Conservation (phyloP, 2,329 filamentous ascomycete genomes). For the Bipolaris bicolor region DNA sequence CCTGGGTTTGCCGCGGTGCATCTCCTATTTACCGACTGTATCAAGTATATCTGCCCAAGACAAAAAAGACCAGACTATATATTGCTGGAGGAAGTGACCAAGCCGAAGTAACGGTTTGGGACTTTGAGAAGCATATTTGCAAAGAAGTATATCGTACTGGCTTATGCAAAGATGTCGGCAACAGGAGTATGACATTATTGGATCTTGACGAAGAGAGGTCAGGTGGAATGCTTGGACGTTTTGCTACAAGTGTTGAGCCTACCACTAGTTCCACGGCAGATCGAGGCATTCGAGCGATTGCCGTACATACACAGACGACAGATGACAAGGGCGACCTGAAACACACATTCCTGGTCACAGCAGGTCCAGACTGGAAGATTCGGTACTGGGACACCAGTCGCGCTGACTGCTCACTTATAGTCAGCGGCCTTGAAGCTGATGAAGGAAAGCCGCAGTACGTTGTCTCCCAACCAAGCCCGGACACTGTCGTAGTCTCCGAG, state of each 20-base stretch:
- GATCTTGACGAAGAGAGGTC: slow-evolving; percentile 86
- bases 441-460: slow-evolving; percentile 74
- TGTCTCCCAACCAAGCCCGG: slow-evolving; percentile 45
- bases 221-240: slow-evolving; percentile 84
- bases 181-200: slow-evolving; percentile 71
- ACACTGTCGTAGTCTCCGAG: slow-evolving; percentile 52
- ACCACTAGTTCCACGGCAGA: slow-evolving; percentile 62
- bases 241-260: slow-evolving; percentile 70
- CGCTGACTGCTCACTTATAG: slow-evolving; percentile 77
- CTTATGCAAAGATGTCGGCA: slow-evolving; percentile 37
- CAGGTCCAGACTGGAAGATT: slow-evolving; percentile 86
- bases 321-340: slow-evolving; percentile 74
- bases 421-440: slow-evolving; percentile 76
- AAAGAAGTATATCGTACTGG: slow-evolving; percentile 82
- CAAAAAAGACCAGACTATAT: slow-evolving; percentile 80
- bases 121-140: slow-evolving; percentile 87
- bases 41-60: slow-evolving; percentile 61
- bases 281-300: slow-evolving; percentile 75
- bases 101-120: slow-evolving; percentile 94
- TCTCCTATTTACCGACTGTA: slow-evolving; percentile 79
- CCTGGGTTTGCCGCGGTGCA: slow-evolving; percentile 84
- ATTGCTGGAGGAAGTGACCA: slow-evolving; percentile 85
- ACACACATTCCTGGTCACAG: slow-evolving; percentile 84
- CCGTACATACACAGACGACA: slow-evolving; percentile 71
- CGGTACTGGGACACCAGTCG: slow-evolving; percentile 90